A percentile compares a stretch with the other conserved stretches of the same genome.
Evolutionary conservation across 2,329 filamentous ascomycete species (phyloP).

Genomic region (Albifimbria verrucaria): DNA sequence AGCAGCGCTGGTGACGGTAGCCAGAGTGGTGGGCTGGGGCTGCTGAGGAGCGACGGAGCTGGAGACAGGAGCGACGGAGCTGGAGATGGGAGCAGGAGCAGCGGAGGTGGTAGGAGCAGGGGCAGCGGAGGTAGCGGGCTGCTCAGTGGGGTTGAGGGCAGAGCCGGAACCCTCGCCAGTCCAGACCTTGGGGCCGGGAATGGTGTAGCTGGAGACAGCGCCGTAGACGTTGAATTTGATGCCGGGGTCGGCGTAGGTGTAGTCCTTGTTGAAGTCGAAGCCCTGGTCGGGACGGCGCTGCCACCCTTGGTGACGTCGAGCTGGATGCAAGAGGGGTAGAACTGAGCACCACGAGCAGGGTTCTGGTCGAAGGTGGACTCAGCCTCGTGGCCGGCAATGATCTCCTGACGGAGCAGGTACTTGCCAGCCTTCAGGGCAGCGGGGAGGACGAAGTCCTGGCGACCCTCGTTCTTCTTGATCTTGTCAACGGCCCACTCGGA

Average conservation of each 20-base stretch:
- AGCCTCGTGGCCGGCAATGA: conserved; percentile 50
- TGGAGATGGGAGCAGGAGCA: not conserved
- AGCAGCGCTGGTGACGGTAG: not conserved
- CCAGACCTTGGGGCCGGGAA: conserved; percentile 33
- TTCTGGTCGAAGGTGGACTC: conserved; percentile 25
- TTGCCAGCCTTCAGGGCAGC: conserved; percentile 42
- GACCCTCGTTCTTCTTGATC: conserved; percentile 47
- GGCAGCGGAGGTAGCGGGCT: not conserved
- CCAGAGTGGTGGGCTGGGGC: not conserved
- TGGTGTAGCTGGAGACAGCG: conserved; percentile 23
- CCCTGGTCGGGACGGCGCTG: conserved; percentile 28
- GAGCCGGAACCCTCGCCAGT: conserved; percentile 13
- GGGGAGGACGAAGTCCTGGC: conserved; percentile 45
- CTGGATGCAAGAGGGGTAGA: conserved; percentile 59
- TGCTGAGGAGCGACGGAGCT: not conserved
- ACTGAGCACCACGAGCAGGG: conserved; percentile 31
- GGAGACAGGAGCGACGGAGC: not conserved
- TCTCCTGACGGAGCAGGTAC: conserved; percentile 54
- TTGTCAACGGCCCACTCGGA: conserved; percentile 40
- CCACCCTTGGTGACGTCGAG: conserved; percentile 53
- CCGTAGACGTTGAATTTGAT: conserved; percentile 59
- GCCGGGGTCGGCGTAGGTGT: conserved; percentile 54
- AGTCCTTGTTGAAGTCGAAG: conserved; percentile 50
- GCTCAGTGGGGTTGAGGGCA: conserved; percentile 10
- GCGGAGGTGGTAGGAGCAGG: not conserved